phyloP scores from a whole-genome alignment of 495 filamentous ascomycete genomes.

The Aspergillus baeticus region DNA sequence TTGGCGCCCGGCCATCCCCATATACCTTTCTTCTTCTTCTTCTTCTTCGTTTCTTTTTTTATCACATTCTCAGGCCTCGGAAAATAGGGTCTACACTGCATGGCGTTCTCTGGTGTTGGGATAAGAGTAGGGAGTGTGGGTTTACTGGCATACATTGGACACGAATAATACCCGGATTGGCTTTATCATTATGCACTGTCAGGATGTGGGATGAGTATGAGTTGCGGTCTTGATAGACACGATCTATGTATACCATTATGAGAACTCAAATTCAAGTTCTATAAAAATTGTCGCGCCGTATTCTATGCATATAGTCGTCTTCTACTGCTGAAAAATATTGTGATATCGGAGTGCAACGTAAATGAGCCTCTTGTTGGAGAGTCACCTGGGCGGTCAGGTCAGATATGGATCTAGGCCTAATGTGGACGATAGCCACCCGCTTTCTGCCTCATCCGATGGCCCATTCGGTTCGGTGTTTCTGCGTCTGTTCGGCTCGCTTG shows the following conservation, averaged over 20 bases:
- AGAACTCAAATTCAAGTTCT: neutral
- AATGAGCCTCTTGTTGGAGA: no score
- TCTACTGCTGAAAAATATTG: conserved; percentile 16
- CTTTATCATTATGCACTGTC: neutral
- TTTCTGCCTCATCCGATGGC: conserved; percentile 23
- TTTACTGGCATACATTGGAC: conserved; percentile 10
- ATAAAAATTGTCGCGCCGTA: no score
- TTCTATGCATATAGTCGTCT: no score
- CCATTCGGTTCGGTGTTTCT: neutral
- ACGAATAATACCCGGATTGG: conserved; percentile 16
- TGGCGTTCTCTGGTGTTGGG: conserved; percentile 20
- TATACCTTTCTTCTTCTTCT: conserved; percentile 13
- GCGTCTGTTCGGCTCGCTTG: conserved; percentile 3
- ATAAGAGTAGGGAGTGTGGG: neutral
- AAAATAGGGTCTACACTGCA: conserved; percentile 16
- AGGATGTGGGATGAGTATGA: neutral
- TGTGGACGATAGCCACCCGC: conserved; percentile 19
- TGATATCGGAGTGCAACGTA: no score
- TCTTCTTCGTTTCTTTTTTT: conserved; percentile 7
- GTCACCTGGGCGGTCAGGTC: conserved; percentile 25
- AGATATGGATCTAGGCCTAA: conserved; percentile 18
- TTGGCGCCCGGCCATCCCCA: neutral
- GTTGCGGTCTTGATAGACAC: no score
- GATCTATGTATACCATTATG: conserved; percentile 5
- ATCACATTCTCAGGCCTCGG: conserved; percentile 12